These are phyloP conservation scores for Dothistroma pini DNA, from an alignment of 2,329 filamentous ascomycete species.

Conservation along the genomic window DNA sequence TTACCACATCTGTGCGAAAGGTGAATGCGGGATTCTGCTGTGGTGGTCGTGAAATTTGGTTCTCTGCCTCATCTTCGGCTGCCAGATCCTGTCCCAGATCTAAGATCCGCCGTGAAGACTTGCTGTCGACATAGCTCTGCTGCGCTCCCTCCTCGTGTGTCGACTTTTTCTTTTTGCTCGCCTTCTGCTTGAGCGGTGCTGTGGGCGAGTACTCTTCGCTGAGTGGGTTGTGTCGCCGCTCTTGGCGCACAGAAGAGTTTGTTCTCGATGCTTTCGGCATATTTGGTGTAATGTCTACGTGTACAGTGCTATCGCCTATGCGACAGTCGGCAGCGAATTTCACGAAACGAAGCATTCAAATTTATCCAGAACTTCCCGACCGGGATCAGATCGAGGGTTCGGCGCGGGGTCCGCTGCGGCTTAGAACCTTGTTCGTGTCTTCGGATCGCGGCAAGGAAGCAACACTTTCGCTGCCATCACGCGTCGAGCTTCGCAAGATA, in stretches of 20 bases:
- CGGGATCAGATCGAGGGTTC: background rate
- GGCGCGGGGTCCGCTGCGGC: background rate
- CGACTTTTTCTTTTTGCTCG: constrained; percentile 60
- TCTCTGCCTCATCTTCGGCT: constrained; percentile 68
- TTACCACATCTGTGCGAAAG: constrained; percentile 55
- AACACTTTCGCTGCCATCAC: background rate
- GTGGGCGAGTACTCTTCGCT: constrained; percentile 78
- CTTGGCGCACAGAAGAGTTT: constrained; percentile 50
- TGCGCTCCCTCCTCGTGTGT: constrained; percentile 51
- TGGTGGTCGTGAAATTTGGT: constrained; percentile 40
- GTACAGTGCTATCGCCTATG: background rate
- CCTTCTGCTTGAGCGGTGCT: constrained; percentile 67
- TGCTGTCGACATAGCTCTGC: constrained; percentile 77
- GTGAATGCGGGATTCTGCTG: constrained; percentile 65
- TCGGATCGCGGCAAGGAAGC: background rate
- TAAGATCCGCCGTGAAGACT: constrained; percentile 82
- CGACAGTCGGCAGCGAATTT: too few relatives aligned
- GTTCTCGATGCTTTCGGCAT: constrained; percentile 76
- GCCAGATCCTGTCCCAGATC: constrained; percentile 83
- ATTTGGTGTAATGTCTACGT: constrained; percentile 13
- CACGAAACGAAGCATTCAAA: background rate
- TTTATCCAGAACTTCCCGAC: background rate
- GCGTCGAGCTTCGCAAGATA: constrained; percentile 1
- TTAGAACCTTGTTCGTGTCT: background rate
- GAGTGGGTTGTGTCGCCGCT: constrained; percentile 81